Conservation (phyloP, 805 yeast genomes). For the Tetrapisispora phaffii region DNA sequence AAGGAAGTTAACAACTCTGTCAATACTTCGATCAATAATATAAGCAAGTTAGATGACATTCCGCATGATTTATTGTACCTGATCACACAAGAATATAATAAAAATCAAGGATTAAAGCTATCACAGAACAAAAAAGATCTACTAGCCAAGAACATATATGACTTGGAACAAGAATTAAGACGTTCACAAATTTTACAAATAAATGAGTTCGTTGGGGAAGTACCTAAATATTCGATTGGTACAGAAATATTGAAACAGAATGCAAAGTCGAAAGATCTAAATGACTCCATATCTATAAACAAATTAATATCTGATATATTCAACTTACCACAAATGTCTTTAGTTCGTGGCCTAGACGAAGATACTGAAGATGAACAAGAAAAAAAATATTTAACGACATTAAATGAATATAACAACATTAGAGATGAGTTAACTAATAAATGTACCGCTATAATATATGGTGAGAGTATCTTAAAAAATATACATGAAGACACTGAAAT, state of each 20-base stretch:
- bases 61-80: slow-evolving; percentile 7
- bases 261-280: slow-evolving; percentile 2
- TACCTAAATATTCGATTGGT: slow-evolving; percentile 19
- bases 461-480: slow-evolving; percentile 5
- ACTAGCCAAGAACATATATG: slow-evolving; percentile 11
- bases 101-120: slow-evolving; percentile 1
- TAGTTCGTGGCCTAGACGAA: slow-evolving; percentile 5
- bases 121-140: slow-evolving; percentile 11
- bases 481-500: slow-evolving; percentile 4
- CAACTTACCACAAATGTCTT: slow-evolving; percentile 18
- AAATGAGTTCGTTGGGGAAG: slow-evolving; percentile 18
- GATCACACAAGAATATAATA: slow-evolving; percentile 4
- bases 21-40: not conserved
- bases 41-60: slow-evolving; percentile 6
- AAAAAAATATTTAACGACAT: slow-evolving; percentile 1
- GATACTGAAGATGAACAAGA: slow-evolving; percentile 7
- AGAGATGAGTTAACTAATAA: slow-evolving; percentile 13
- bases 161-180: slow-evolving; percentile 13
- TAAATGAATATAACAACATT: slow-evolving; percentile 21
- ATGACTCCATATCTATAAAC: slow-evolving; percentile 11
- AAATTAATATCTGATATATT: slow-evolving; percentile 14
- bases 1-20: not conserved
- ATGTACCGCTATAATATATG: slow-evolving; percentile 13
- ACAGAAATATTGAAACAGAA: slow-evolving; percentile 9
- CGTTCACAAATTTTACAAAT: slow-evolving; percentile 11